These are phyloP conservation scores for Brassica juncea DNA, from an alignment of 345 rosid genomes.

Conservation along the genomic window DNA sequence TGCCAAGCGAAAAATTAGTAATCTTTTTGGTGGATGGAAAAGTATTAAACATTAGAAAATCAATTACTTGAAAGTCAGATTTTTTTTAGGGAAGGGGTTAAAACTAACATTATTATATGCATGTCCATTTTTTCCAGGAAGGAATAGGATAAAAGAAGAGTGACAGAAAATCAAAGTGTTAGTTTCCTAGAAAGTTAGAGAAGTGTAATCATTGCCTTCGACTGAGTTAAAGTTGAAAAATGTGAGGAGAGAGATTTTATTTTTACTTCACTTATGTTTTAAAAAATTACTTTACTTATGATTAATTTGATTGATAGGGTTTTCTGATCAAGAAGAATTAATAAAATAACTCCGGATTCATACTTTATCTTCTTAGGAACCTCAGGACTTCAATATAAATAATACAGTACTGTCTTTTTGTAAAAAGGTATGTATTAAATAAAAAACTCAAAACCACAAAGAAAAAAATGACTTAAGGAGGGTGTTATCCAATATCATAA, in stretches of 20 bases:
- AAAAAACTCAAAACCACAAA: not conserved
- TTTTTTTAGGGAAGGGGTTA: not conserved
- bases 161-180: constrained; percentile 38
- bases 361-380: not conserved
- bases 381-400: not conserved
- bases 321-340: not conserved
- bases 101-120: constrained; percentile 3
- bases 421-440: not conserved
- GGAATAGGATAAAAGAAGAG: constrained; percentile 22
- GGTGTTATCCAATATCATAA: not conserved
- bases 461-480: not conserved
- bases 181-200: constrained; percentile 45
- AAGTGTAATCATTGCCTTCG: constrained; percentile 40
- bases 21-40: not conserved
- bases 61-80: not conserved
- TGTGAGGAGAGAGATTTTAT: constrained; percentile 28
- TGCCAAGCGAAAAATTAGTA: not conserved
- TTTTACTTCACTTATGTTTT: constrained; percentile 12
- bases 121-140: constrained; percentile 28
- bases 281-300: constrained; percentile 1
- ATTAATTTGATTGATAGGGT: constrained; percentile 24
- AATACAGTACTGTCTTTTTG: too few relatives aligned
- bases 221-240: constrained; percentile 29
- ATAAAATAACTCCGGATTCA: not conserved
- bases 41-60: not conserved